Conservation (phyloP, 2,329 filamentous ascomycete species). For the Escovopsis weberi region DNA sequence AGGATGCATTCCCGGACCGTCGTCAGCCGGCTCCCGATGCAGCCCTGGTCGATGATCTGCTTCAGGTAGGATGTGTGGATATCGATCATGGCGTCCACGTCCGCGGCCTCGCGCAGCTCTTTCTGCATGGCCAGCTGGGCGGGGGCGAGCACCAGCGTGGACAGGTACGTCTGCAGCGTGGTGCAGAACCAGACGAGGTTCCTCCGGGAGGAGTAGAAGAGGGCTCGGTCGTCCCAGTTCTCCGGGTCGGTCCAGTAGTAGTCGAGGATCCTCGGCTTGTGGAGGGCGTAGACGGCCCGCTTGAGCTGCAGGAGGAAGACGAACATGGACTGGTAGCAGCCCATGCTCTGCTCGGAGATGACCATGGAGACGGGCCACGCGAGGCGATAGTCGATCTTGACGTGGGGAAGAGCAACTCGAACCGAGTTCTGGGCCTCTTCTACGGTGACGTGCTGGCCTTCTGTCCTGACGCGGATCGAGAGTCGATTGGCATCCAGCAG, state of each 20-base stretch:
- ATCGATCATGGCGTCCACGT: conserved; percentile 69
- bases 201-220: conserved; percentile 48
- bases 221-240: conserved; percentile 26
- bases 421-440: conserved; percentile 43
- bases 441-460: conserved; percentile 25
- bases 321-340: conserved; percentile 57
- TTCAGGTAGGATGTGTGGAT: conserved; percentile 51
- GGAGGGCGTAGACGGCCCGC: conserved; percentile 53
- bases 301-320: conserved; percentile 65
- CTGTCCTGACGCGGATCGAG: conserved; percentile 36
- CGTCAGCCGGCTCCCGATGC: conserved; percentile 52
- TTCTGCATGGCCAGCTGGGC: conserved; percentile 40
- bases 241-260: conserved; percentile 23
- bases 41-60: conserved; percentile 50
- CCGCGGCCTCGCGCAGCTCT: conserved; percentile 44
- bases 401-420: conserved; percentile 36
- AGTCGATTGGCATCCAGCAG: conserved; percentile 47
- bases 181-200: conserved; percentile 67
- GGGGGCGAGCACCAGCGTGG: conserved; percentile 54
- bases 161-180: conserved; percentile 60
- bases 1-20: conserved; percentile 61
- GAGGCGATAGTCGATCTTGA: conserved; percentile 56
- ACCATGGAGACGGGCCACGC: conserved; percentile 58
- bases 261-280: conserved; percentile 33
- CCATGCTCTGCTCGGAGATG: conserved; percentile 48